Evolutionary conservation across 129 eudicot species (phyloP).

Genomic region (Pittosporum tobira): DNA sequence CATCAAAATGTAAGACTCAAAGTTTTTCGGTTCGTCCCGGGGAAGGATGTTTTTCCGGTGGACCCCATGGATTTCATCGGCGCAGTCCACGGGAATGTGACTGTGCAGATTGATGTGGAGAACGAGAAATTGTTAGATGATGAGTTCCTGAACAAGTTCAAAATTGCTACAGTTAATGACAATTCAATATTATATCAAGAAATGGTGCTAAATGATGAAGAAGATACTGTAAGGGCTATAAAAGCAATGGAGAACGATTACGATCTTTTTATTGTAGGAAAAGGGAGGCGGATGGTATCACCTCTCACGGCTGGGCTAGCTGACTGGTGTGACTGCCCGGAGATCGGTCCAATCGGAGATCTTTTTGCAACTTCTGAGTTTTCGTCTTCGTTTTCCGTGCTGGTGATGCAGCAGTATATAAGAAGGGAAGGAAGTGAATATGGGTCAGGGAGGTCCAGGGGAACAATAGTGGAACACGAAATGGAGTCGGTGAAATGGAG

Average conservation of each 20-base stretch:
- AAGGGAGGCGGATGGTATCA: conserved; percentile 25
- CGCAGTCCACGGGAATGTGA: neutral
- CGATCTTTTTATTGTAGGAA: conserved; percentile 50
- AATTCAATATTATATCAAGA: conserved; percentile 13
- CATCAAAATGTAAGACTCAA: conserved; percentile 17
- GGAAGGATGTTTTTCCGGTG: conserved; percentile 10
- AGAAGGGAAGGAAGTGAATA: conserved; percentile 10
- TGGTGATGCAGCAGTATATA: conserved; percentile 42
- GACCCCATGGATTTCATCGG: conserved; percentile 10
- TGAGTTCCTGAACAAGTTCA: conserved; percentile 27
- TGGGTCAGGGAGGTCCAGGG: conserved; percentile 9
- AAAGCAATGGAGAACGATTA: conserved; percentile 27
- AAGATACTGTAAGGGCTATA: conserved; percentile 35
- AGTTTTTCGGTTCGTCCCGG: conserved; percentile 29
- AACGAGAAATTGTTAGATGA: conserved; percentile 38
- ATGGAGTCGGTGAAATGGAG: conserved; percentile 3
- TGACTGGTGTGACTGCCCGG: conserved; percentile 67
- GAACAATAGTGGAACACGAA: conserved; percentile 15
- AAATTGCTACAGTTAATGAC: conserved; percentile 12
- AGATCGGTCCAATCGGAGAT: conserved; percentile 53
- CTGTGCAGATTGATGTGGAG: conserved; percentile 14
- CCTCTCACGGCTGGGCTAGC: conserved; percentile 42
- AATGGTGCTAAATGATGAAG: conserved; percentile 38
- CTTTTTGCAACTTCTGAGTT: conserved; percentile 45
- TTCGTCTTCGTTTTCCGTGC: conserved; percentile 29